Percentiles rank a stretch among this genome's conserved stretches.
Conservation (phyloP, 371 early-diverging fungal genomes). For the Funneliformis caledonium region DNA sequence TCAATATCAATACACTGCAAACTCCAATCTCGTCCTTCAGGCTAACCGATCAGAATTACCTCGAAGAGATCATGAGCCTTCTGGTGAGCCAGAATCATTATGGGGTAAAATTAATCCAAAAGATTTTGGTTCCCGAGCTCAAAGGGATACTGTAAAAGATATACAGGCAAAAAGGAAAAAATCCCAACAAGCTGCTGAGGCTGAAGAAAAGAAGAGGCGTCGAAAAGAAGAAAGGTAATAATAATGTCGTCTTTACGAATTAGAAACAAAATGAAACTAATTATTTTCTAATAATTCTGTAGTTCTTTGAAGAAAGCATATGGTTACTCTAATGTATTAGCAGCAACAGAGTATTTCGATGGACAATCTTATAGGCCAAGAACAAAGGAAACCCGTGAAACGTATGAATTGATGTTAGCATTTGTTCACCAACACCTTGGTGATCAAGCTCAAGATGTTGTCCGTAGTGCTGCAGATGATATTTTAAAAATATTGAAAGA, state of each 20-base stretch:
- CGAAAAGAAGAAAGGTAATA: slow-evolving; percentile 60
- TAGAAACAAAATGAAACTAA: neutral
- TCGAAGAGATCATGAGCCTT: slow-evolving; percentile 91
- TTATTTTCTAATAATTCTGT: neutral
- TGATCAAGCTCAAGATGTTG: slow-evolving; percentile 88
- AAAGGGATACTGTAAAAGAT: slow-evolving; percentile 68
- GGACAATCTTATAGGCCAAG: slow-evolving; percentile 87
- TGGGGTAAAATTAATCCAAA: slow-evolving; percentile 85
- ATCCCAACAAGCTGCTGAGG: slow-evolving; percentile 54
- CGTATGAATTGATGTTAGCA: slow-evolving; percentile 87
- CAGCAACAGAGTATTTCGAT: slow-evolving; percentile 92
- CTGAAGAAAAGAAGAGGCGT: slow-evolving; percentile 58
- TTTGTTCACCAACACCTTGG: slow-evolving; percentile 83
- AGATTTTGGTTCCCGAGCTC: slow-evolving; percentile 86
- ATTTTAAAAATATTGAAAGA: slow-evolving; percentile 85
- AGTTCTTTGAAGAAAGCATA: slow-evolving; percentile 66
- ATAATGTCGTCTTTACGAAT: neutral
- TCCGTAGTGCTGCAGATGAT: slow-evolving; percentile 89
- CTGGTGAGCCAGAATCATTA: slow-evolving; percentile 94
- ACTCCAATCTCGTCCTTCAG: slow-evolving; percentile 91
- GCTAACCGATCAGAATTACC: slow-evolving; percentile 83
- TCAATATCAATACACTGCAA: slow-evolving; percentile 92
- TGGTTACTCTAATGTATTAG: slow-evolving; percentile 83
- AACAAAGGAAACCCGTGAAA: slow-evolving; percentile 91
- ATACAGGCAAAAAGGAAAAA: slow-evolving; percentile 72